Evolutionary conservation across 768 basidiomycete species (phyloP), one percentile per base, ranked within the genome.

Genomic region (Mycena polygramma): DNA sequence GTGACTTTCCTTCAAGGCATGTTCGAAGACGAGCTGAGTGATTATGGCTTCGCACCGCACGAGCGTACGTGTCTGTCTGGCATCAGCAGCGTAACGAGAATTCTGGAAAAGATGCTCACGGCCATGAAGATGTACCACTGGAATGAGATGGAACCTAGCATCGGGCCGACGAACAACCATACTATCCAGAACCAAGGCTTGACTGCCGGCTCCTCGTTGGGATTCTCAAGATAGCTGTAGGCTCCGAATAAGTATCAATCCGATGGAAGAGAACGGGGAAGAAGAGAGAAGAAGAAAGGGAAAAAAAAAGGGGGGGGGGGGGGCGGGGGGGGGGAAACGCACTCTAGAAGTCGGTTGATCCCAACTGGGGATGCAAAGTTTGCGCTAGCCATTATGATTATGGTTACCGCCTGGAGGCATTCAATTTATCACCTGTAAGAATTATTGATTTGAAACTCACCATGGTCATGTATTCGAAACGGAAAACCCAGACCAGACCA

Each of bases 101-200:
- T 10, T 52, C n/a, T 20, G 62, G 39, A 19, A 48, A 67, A 58
- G 8, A 19, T 11, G 14, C 69, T 22, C 30, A 70, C 92, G 79
- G 80, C 79, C 30, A 84, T 75, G 75, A 81, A 89, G 45, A 85
- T 80, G 74, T 91, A 93, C 81, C 85, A 86, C 73, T 93, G 89
- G 65, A 86, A 83, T 30, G 82, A 72, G 15, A 90, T 51, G 9
- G 86, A 81, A 26, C 79, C 80, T 7, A 85, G 1, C 15, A 82
- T 78, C 24, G 89, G 87, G 13, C 88, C 89, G 13, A 86, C 49
- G 68, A 90, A 85, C 10, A 90, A 78, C 77, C 81, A 82, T 0
- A 81, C 39, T 19, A 93, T 86, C 92, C 92, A 94, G 26, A 93
- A 86, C 88, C 92, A 92, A 1, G 93, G 92, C 51, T 85, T 85